phyloP scores from a whole-genome alignment of 164 flowering plant genomes.

The Amborella trichopoda region DNA sequence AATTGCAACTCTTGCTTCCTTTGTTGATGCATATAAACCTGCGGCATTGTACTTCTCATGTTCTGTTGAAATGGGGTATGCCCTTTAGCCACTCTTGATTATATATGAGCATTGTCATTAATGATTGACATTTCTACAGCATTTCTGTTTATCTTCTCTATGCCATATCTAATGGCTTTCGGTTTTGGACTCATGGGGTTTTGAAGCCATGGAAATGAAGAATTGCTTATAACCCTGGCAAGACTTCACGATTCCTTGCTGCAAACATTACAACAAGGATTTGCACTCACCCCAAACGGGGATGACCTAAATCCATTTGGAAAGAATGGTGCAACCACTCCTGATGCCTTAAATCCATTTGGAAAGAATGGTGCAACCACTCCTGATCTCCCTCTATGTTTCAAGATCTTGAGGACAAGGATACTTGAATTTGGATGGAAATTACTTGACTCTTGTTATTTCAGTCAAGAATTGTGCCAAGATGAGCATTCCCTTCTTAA shows the following conservation, averaged over 20 bases:
- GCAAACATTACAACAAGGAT: slow-evolving; percentile 59
- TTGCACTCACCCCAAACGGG: slow-evolving; percentile 27
- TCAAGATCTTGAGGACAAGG: slow-evolving; percentile 64
- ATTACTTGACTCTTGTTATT: slow-evolving; percentile 60
- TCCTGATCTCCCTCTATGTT: slow-evolving; percentile 32
- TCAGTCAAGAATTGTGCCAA: slow-evolving; percentile 45
- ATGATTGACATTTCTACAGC: no score
- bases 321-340: slow-evolving; percentile 12
- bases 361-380: slow-evolving; percentile 15
- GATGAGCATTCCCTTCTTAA: slow-evolving; percentile 24
- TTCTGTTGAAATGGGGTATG: slow-evolving; percentile 60
- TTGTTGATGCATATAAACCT: slow-evolving; percentile 59
- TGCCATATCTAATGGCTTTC: no score
- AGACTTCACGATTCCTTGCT: slow-evolving; percentile 73
- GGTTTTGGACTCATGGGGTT: no score
- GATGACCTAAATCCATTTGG: no score
- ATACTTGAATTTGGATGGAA: slow-evolving; percentile 70
- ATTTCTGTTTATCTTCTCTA: no score
- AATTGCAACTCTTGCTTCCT: slow-evolving; percentile 62
- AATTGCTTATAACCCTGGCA: slow-evolving; percentile 52
- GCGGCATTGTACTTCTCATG: slow-evolving; percentile 68
- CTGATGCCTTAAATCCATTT: no score
- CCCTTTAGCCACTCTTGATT: no score
- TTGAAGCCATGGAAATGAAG: slow-evolving; percentile 73
- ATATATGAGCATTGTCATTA: no score